phyloP scores from a whole-genome alignment of 352 stramenopile genomes.

The Thraustochytrium sp. region DNA sequence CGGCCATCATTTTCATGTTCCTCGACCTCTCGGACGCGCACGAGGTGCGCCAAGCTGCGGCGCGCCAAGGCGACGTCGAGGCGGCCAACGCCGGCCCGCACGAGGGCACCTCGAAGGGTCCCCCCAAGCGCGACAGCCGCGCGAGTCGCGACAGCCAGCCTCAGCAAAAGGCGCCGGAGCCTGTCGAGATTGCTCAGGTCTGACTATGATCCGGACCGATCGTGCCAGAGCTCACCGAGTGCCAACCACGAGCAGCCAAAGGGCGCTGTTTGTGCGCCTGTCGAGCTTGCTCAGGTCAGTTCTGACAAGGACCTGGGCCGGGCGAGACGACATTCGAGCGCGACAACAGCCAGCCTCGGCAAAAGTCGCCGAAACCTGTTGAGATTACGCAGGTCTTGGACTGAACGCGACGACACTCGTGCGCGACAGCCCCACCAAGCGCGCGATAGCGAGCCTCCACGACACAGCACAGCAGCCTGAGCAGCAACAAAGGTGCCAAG shows the following conservation, averaged over 20 bases:
- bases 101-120: no score
- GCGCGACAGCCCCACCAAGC: no score
- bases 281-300: no score
- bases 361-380: neutral
- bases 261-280: no score
- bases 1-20: constrained; percentile 6
- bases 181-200: neutral
- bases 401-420: neutral
- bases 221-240: no score
- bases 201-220: neutral
- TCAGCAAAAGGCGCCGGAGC: neutral
- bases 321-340: no score
- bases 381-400: neutral
- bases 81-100: neutral
- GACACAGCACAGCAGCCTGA: no score
- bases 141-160: neutral
- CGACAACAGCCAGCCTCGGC: neutral
- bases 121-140: no score
- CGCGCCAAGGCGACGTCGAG: neutral
- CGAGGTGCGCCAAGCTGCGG: neutral
- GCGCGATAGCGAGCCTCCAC: no score
- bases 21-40: neutral
- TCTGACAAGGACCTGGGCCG: no score
- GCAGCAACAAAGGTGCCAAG: no score
- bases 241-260: no score